phyloP scores from a whole-genome alignment of 345 rosid species.

The Streptanthus diversifolius region DNA sequence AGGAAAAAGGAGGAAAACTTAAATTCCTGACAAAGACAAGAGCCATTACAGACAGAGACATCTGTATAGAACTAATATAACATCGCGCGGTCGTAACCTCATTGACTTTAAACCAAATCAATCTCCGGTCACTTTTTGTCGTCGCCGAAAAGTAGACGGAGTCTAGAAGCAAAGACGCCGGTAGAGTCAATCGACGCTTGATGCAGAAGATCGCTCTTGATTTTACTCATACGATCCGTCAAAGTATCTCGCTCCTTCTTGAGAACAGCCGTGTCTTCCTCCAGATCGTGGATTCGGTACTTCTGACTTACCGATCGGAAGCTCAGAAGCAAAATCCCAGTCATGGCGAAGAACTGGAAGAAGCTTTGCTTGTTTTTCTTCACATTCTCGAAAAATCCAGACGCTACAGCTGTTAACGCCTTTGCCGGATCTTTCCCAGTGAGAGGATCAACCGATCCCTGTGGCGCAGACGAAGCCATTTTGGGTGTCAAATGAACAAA shows the following conservation, averaged over 20 bases:
- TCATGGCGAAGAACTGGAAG: slow-evolving; percentile 70
- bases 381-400: slow-evolving; percentile 51
- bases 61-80: neutral
- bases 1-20: no score
- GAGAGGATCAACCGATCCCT: slow-evolving; percentile 33
- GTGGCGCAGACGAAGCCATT: slow-evolving; percentile 50
- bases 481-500: neutral
- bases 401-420: slow-evolving; percentile 26
- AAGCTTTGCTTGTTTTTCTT: slow-evolving; percentile 58
- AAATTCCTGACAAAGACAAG: neutral
- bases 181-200: slow-evolving; percentile 79
- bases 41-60: neutral
- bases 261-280: slow-evolving; percentile 62
- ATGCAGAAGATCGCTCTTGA: slow-evolving; percentile 56
- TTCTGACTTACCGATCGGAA: slow-evolving; percentile 82
- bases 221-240: slow-evolving; percentile 49
- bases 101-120: slow-evolving; percentile 1
- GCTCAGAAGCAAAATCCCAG: slow-evolving; percentile 77
- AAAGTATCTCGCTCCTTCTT: slow-evolving; percentile 56
- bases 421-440: slow-evolving; percentile 35
- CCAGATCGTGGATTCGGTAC: slow-evolving; percentile 68
- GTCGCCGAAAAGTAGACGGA: slow-evolving; percentile 60
- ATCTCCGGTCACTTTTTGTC: slow-evolving; percentile 30
- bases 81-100: neutral
- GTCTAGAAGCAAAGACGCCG: slow-evolving; percentile 70